These are phyloP conservation scores for Pyrenopolyporus hunteri DNA, from an alignment of 495 filamentous ascomycete genomes.

Conservation along the genomic window DNA sequence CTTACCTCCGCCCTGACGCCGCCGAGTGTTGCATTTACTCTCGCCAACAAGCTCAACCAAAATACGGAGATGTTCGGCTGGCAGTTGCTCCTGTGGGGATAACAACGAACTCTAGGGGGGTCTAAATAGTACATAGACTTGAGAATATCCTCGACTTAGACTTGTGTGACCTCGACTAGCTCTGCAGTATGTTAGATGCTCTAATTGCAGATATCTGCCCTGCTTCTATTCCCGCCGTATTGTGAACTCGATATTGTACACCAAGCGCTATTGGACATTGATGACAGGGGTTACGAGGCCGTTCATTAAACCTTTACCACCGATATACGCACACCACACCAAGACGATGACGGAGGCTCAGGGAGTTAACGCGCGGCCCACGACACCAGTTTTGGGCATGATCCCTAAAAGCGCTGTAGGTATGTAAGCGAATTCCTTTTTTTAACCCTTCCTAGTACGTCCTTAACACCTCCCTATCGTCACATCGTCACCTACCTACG, in stretches of 20 bases:
- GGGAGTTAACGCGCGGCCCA: constrained; percentile 22
- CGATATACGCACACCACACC: background rate
- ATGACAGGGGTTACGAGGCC: background rate
- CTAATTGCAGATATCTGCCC: no score
- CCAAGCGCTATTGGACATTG: background rate
- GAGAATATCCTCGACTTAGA: no score
- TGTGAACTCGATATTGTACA: background rate
- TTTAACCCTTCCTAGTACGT: background rate
- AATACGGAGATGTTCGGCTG: no score
- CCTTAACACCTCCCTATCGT: constrained; percentile 1
- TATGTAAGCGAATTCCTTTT: constrained; percentile 14
- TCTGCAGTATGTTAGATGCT: no score
- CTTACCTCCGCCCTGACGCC: constrained; percentile 11
- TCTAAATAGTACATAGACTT: no score
- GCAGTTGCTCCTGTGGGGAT: no score
- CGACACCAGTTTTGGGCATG: constrained; percentile 13
- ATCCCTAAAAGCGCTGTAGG: constrained; percentile 6
- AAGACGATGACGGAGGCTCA: constrained; percentile 21
- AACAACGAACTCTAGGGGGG: no score
- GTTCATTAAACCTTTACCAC: constrained; percentile 1
- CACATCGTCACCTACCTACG: background rate
- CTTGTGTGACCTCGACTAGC: no score
- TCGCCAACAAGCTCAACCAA: no score
- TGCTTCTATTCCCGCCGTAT: background rate
- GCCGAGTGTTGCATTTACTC: no score